Conservation (phyloP, 345 rosid genomes). For the Bretschneidera sinensis region DNA sequence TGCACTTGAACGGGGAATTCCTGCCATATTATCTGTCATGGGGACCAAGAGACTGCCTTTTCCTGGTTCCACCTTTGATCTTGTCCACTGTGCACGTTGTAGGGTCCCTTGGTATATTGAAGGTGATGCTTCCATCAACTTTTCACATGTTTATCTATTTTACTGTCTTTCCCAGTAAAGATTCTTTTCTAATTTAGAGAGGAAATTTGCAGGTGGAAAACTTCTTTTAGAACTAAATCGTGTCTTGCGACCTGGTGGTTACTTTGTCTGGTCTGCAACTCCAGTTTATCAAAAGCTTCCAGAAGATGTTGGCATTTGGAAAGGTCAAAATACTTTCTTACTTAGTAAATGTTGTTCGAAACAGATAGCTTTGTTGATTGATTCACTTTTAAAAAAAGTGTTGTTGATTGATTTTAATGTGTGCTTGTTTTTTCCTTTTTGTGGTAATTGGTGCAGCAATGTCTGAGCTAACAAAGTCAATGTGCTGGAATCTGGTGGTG, state of each 20-base stretch:
- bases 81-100: slow-evolving; percentile 87
- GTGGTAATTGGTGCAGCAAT: slow-evolving; percentile 42
- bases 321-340: slow-evolving; percentile 36
- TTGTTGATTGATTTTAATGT: slow-evolving; percentile 14
- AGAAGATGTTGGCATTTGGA: slow-evolving; percentile 85
- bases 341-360: background rate
- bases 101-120: slow-evolving; percentile 95
- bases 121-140: slow-evolving; percentile 37
- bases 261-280: slow-evolving; percentile 96
- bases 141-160: background rate
- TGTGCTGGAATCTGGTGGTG: slow-evolving; percentile 68
- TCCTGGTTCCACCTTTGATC: slow-evolving; percentile 72
- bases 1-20: slow-evolving; percentile 89
- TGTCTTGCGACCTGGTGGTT: slow-evolving; percentile 85
- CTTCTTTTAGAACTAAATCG: slow-evolving; percentile 93
- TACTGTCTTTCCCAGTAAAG: background rate
- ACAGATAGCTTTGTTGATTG: background rate
- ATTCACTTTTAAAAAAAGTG: slow-evolving; percentile 4
- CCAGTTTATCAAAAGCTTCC: slow-evolving; percentile 75
- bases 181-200: slow-evolving; percentile 6
- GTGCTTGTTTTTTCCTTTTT: slow-evolving; percentile 6
- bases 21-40: slow-evolving; percentile 79
- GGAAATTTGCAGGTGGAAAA: slow-evolving; percentile 60
- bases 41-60: slow-evolving; percentile 81
- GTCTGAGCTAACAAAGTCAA: slow-evolving; percentile 56